phyloP scores from a whole-genome alignment of 441 rosid species.

The Aleurites moluccanus region DNA sequence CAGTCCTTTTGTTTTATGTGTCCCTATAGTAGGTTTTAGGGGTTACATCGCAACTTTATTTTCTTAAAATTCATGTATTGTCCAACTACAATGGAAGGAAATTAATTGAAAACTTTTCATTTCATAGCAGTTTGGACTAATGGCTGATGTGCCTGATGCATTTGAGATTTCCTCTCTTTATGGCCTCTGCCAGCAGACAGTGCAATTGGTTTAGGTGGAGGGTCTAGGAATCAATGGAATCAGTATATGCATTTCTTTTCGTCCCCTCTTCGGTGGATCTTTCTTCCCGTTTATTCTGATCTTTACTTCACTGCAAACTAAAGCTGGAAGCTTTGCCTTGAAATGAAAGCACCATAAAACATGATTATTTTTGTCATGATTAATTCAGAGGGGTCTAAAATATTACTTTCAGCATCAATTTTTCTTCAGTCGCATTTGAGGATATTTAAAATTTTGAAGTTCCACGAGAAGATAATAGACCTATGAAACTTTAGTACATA shows the following conservation, averaged over 20 bases:
- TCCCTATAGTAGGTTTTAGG: not conserved
- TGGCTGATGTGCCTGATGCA: not conserved
- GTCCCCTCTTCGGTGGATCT: not conserved
- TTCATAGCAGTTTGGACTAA: conserved; percentile 3
- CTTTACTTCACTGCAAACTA: not conserved
- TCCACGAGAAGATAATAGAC: not conserved
- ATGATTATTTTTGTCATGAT: not conserved
- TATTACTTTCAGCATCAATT: not conserved
- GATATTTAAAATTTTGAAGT: not conserved
- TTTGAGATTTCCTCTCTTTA: not conserved
- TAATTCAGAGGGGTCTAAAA: not conserved
- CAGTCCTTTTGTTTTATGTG: not conserved
- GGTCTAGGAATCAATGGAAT: not conserved
- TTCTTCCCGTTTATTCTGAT: not conserved
- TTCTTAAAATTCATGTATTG: not conserved
- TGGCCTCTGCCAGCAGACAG: not conserved
- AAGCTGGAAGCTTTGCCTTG: not conserved
- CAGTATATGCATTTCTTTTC: not conserved
- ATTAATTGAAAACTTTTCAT: conserved; percentile 1
- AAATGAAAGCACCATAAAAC: not conserved
- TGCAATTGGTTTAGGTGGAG: conserved; percentile 10
- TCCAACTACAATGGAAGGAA: conserved; percentile 7
- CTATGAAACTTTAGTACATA: not conserved
- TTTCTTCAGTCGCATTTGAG: not conserved
- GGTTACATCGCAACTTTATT: not conserved